These are phyloP conservation scores for Blastobotrys chiropterorum DNA, from an alignment of 805 yeast species.

Conservation along the genomic window DNA sequence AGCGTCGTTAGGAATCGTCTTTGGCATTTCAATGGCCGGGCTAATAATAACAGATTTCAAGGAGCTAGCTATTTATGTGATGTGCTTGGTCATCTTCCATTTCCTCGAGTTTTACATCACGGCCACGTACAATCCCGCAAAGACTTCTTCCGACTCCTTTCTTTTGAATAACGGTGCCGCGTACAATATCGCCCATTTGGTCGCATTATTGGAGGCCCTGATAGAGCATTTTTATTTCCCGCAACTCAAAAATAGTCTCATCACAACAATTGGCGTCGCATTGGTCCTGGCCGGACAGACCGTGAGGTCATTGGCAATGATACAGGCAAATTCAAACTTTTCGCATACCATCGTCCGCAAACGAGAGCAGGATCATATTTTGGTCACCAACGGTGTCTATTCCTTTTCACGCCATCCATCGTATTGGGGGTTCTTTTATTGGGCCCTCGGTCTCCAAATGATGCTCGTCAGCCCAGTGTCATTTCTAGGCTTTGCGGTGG, in stretches of 20 bases:
- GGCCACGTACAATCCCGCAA: slow-evolving; percentile 60
- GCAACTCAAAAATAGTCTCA: slow-evolving; percentile 23
- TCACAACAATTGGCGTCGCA: slow-evolving; percentile 41
- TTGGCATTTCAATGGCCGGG: too few species aligned
- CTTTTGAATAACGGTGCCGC: slow-evolving; percentile 56
- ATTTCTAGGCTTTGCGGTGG: slow-evolving; percentile 44
- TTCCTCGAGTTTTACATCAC: slow-evolving; percentile 78
- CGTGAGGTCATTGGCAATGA: slow-evolving; percentile 73
- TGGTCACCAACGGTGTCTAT: slow-evolving; percentile 75
- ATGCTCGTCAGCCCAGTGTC: slow-evolving; percentile 62
- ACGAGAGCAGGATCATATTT: slow-evolving; percentile 48
- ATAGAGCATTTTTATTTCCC: slow-evolving; percentile 41
- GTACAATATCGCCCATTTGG: slow-evolving; percentile 50
- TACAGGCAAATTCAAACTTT: slow-evolving; percentile 79
- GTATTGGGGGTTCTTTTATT: slow-evolving; percentile 84
- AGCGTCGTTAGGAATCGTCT: too few species aligned
- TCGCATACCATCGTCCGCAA: slow-evolving; percentile 65
- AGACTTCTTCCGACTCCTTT: slow-evolving; percentile 66
- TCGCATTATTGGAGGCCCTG: slow-evolving; percentile 47
- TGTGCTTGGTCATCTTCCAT: slow-evolving; percentile 59
- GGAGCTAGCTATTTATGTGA: slow-evolving; percentile 45
- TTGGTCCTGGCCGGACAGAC: slow-evolving; percentile 56
- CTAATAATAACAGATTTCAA: too few species aligned
- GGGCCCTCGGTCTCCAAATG: slow-evolving; percentile 86
- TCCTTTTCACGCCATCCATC: slow-evolving; percentile 73